phyloP scores from a whole-genome alignment of 2,329 filamentous ascomycete species.

The Amauroascus verrucosus region DNA sequence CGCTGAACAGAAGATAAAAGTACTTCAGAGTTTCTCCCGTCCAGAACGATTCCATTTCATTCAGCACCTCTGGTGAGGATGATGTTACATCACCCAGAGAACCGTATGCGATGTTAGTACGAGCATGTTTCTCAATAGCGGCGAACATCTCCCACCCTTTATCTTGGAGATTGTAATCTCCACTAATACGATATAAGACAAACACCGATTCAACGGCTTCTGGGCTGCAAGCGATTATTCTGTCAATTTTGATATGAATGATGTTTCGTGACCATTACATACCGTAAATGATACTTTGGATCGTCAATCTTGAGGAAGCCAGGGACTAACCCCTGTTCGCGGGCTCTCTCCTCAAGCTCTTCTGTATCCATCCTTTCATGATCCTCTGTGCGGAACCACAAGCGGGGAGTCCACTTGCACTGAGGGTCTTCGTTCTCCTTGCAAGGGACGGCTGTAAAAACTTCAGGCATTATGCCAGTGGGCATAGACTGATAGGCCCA shows the following conservation, averaged over 20 bases:
- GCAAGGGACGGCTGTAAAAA: slow-evolving; percentile 37
- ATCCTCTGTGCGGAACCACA: slow-evolving; percentile 1
- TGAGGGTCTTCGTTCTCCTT: slow-evolving; percentile 5
- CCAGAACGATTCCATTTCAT: slow-evolving; percentile 85
- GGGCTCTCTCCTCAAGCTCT: slow-evolving; percentile 5
- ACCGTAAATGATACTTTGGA: slow-evolving; percentile 16
- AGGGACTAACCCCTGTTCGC: slow-evolving; percentile 12
- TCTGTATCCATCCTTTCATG: slow-evolving; percentile 10
- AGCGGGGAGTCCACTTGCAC: slow-evolving; percentile 13
- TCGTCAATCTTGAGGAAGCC: slow-evolving; percentile 13
- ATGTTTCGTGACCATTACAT: not conserved
- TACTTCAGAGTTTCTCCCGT: slow-evolving; percentile 86
- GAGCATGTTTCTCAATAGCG: slow-evolving; percentile 56
- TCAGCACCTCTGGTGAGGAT: slow-evolving; percentile 20
- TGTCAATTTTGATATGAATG: not conserved
- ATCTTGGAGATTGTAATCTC: slow-evolving; percentile 62
- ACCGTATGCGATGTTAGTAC: slow-evolving; percentile 56
- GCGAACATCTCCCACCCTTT: slow-evolving; percentile 81
- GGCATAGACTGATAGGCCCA: slow-evolving; percentile 45
- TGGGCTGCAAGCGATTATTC: slow-evolving; percentile 39
- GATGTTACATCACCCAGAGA: slow-evolving; percentile 28
- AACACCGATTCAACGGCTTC: slow-evolving; percentile 84
- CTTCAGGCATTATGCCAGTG: slow-evolving; percentile 47
- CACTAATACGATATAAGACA: slow-evolving; percentile 84
- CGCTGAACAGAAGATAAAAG: slow-evolving; percentile 71